Base-by-base conservation (phyloP, 352 stramenopile genomes). In the Globisporangium sylvaticum region DNA sequence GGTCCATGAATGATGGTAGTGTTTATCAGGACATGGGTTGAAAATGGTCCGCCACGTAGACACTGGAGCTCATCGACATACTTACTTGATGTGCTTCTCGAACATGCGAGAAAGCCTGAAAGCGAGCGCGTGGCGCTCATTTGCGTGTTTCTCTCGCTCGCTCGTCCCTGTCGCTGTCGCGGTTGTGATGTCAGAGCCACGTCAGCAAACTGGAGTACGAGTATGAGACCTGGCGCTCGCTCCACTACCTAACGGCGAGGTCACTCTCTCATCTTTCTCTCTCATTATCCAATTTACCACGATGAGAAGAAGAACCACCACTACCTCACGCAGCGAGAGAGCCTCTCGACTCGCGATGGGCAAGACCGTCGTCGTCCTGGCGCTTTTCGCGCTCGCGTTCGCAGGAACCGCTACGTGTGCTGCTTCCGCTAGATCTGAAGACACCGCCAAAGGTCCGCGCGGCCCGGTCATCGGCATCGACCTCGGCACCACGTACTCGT, bases 401-500 rank as follows among this genome's bases (percentile, higher is more conserved):
- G 74, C 70, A 18, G 66, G 73, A 39, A 39, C 10, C 10, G 29
- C 29, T 31, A 4, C 29, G 29, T 31, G 29, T 31, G 29, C 29
- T 31, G 32, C 32, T 34, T 34, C 31, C 8, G 32, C 32, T 39
- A 10, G n/a, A n/a, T n/a, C 9, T 39, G 32, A 39, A 39, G 32
- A 39, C 66, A 65, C 73, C 29, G 75, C 67, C 54, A 90, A 88
- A 64, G 74, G 78, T 22, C 80, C 84, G 50, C 80, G 89, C 59
- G 91, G 90, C 48, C 85, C 89, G 8, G 54, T 67, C 31, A 69
- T 89, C 29, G 92, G 92, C 69, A 98, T 98, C 37, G 90, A 97
- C 76, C 75, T 98, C 10, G 92, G 92, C 74, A 97, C 92, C 68
- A 97, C 91, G 25, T 98, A 98, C 79, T 97, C 91, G 63, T 98